phyloP scores from a whole-genome alignment of 2,329 filamentous ascomycete species.

The Trichophaea hybrida region DNA sequence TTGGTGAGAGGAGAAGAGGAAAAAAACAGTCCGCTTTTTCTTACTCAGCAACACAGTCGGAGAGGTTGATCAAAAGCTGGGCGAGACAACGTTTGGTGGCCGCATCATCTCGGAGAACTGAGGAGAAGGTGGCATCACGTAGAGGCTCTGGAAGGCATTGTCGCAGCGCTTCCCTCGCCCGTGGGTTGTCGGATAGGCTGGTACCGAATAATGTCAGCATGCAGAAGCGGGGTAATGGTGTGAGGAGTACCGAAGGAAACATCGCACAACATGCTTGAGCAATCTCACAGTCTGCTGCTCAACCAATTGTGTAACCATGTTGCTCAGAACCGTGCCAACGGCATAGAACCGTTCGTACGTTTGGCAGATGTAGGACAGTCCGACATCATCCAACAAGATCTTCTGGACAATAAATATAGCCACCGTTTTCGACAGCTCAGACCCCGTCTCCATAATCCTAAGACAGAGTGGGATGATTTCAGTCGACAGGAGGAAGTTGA shows the following conservation, averaged over 20 bases:
- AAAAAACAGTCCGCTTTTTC: neutral
- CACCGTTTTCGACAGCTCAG: slow-evolving; percentile 94
- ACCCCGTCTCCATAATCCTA: slow-evolving; percentile 97
- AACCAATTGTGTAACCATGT: slow-evolving; percentile 95
- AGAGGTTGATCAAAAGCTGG: slow-evolving; percentile 92
- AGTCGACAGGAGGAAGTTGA: slow-evolving; percentile 95
- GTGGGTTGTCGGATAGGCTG: slow-evolving; percentile 88
- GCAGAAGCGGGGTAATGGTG: neutral
- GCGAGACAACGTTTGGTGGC: slow-evolving; percentile 94
- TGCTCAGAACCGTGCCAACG: slow-evolving; percentile 90
- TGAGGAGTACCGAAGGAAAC: slow-evolving; percentile 64
- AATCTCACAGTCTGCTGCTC: slow-evolving; percentile 93
- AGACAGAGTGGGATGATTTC: slow-evolving; percentile 97
- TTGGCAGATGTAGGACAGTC: slow-evolving; percentile 93
- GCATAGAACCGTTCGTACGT: slow-evolving; percentile 98
- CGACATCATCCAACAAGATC: slow-evolving; percentile 91
- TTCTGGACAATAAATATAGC: slow-evolving; percentile 99
- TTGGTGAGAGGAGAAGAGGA: too few relatives aligned
- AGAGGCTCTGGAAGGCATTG: slow-evolving; percentile 97
- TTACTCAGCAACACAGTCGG: slow-evolving; percentile 60
- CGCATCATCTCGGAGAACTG: slow-evolving; percentile 88
- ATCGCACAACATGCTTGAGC: slow-evolving; percentile 93
- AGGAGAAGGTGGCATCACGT: slow-evolving; percentile 93
- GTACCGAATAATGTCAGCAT: slow-evolving; percentile 17
- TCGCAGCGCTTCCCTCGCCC: slow-evolving; percentile 81